Evolutionary conservation across 2,329 filamentous ascomycete species (phyloP).

Genomic region (Pseudogymnoascus sp.): DNA sequence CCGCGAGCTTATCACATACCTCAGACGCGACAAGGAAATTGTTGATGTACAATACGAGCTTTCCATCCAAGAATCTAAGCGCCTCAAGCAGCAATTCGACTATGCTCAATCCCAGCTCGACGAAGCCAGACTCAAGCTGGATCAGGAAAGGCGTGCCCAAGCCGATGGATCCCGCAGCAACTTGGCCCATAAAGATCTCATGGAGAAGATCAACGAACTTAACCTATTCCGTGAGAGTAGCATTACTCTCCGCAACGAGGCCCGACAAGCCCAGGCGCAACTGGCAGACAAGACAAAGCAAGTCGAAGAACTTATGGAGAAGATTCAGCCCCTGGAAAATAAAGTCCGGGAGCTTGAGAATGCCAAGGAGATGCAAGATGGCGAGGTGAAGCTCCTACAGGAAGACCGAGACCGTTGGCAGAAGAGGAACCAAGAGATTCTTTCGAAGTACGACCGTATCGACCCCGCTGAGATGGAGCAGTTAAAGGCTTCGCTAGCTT

Average conservation of each 20-base stretch:
- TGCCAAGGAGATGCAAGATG: slow-evolving; percentile 55
- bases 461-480: slow-evolving; percentile 89
- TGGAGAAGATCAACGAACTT: slow-evolving; percentile 90
- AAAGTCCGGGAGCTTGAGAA: slow-evolving; percentile 76
- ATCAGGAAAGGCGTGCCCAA: slow-evolving; percentile 74
- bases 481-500: slow-evolving; percentile 67
- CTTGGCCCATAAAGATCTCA: slow-evolving; percentile 77
- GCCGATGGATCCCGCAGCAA: slow-evolving; percentile 64
- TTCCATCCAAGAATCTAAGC: slow-evolving; percentile 77
- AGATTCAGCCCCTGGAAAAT: slow-evolving; percentile 73
- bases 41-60: slow-evolving; percentile 93
- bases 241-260: slow-evolving; percentile 79
- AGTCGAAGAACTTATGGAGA: slow-evolving; percentile 63
- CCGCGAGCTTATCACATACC: slow-evolving; percentile 82
- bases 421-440: slow-evolving; percentile 88
- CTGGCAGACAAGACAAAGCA: slow-evolving; percentile 65
- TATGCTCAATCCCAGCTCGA: slow-evolving; percentile 83
- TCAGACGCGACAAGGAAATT: slow-evolving; percentile 94
- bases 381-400: slow-evolving; percentile 79
- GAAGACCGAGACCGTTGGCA: slow-evolving; percentile 93
- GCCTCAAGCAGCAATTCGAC: slow-evolving; percentile 81
- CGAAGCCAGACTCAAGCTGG: slow-evolving; percentile 77
- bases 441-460: slow-evolving; percentile 91
- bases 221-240: slow-evolving; percentile 95
- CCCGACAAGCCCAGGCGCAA: slow-evolving; percentile 66